Percentiles rank a stretch among this genome's conserved stretches.
These are phyloP conservation scores for Zymoseptoria brevis DNA, from an alignment of 2,329 filamentous ascomycete genomes.

Conservation along the genomic window DNA sequence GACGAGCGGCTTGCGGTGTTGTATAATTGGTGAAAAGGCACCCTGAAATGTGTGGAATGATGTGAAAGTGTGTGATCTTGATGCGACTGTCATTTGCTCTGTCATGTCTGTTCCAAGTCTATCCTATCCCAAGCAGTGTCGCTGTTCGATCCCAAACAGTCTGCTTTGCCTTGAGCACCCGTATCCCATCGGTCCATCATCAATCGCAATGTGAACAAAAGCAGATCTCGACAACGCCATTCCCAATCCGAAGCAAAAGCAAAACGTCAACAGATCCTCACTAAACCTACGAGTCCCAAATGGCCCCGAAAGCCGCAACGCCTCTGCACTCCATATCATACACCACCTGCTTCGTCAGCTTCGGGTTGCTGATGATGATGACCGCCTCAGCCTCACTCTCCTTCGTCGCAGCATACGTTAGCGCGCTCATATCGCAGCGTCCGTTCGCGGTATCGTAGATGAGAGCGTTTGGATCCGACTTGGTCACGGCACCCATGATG, in stretches of 20 bases:
- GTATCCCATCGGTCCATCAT: neutral
- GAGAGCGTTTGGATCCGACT: constrained; percentile 53
- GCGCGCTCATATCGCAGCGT: constrained; percentile 52
- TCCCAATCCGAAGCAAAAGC: neutral
- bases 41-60: neutral
- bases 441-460: constrained; percentile 59
- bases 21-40: neutral
- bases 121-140: neutral
- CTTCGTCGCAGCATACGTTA: constrained; percentile 45
- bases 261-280: neutral
- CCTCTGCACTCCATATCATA: constrained; percentile 60
- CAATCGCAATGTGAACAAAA: neutral
- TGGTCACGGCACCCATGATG: constrained; percentile 49
- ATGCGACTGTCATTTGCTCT: neutral
- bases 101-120: neutral
- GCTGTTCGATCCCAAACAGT: neutral
- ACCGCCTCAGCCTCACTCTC: constrained; percentile 55
- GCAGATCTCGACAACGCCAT: neutral
- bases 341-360: constrained; percentile 59
- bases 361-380: constrained; percentile 64
- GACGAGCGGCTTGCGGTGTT: neutral
- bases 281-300: constrained; percentile 53
- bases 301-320: constrained; percentile 61
- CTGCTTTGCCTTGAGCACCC: neutral
- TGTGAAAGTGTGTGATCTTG: neutral